These are phyloP conservation scores for Osmanthus fragrans DNA, from an alignment of 257 asterid species.

Conservation along the genomic window DNA sequence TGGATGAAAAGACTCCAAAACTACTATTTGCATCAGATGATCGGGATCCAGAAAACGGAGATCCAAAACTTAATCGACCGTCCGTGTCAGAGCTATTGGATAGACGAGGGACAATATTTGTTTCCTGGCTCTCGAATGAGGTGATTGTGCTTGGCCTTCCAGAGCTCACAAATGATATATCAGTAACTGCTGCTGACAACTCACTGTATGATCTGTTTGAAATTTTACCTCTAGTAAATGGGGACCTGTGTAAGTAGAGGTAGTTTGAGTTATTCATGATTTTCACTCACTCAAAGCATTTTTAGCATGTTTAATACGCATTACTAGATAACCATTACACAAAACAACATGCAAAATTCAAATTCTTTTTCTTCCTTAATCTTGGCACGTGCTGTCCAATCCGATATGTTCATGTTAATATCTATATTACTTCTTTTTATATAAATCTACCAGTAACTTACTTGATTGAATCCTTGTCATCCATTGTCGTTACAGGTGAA, in stretches of 20 bases:
- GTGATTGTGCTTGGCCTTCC: slow-evolving; percentile 47
- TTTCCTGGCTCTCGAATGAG: slow-evolving; percentile 37
- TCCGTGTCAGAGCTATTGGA: slow-evolving; percentile 74
- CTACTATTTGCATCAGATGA: slow-evolving; percentile 50
- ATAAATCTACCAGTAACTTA: slow-evolving; percentile 25
- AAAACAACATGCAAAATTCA: background rate
- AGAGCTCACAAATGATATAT: slow-evolving; percentile 80
- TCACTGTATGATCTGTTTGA: slow-evolving; percentile 56
- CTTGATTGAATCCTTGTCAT: slow-evolving; percentile 66
- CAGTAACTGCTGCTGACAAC: slow-evolving; percentile 46
- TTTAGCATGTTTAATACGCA: background rate
- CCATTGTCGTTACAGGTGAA: slow-evolving; percentile 35
- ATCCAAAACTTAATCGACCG: slow-evolving; percentile 62
- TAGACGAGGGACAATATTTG: slow-evolving; percentile 43
- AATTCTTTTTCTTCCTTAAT: background rate
- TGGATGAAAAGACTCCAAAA: slow-evolving; percentile 56
- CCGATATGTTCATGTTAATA: background rate
- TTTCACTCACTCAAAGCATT: background rate
- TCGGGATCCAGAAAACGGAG: slow-evolving; percentile 59
- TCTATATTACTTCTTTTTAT: background rate
- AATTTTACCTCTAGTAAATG: slow-evolving; percentile 64
- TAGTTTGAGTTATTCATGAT: background rate
- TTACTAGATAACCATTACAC: background rate
- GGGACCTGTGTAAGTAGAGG: slow-evolving; percentile 57
- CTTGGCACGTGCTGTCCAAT: background rate